phyloP scores from a whole-genome alignment of 495 filamentous ascomycete genomes.

The Sordaria brevicollis region DNA sequence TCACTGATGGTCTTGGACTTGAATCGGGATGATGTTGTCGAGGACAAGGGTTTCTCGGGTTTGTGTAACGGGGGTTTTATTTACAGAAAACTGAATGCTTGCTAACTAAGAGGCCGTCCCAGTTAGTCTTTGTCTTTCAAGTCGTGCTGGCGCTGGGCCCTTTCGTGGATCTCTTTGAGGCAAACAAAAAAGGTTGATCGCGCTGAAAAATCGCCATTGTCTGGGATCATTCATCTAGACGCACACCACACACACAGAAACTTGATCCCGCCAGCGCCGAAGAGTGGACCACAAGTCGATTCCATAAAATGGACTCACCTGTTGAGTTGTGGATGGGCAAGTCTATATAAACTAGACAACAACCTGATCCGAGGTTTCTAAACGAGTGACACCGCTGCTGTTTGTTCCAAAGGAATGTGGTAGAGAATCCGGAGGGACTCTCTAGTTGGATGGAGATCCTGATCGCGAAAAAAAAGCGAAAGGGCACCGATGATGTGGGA shows the following conservation, averaged over 20 bases:
- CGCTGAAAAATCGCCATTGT: neutral
- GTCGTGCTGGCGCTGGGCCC: neutral
- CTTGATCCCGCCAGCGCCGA: neutral
- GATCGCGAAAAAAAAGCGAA: constrained; percentile 12
- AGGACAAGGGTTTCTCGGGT: neutral
- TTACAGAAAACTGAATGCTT: neutral
- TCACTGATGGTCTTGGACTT: constrained; percentile 20
- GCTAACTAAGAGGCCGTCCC: neutral
- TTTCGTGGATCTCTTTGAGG: neutral
- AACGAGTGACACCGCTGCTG: neutral
- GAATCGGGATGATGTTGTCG: neutral
- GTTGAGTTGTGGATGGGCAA: constrained; percentile 9
- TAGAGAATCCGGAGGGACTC: constrained; percentile 42
- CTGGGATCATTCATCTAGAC: neutral
- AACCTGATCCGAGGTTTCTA: neutral
- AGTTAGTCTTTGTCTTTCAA: neutral
- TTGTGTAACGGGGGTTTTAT: neutral
- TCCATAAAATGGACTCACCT: constrained; percentile 1
- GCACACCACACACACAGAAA: no score
- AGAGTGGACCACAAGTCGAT: neutral
- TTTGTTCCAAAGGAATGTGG: constrained; percentile 51
- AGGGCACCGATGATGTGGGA: constrained; percentile 11
- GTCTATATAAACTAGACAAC: constrained; percentile 1
- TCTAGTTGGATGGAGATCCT: constrained; percentile 38
- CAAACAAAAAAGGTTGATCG: neutral